Evolutionary conservation across 2,329 filamentous ascomycete species (phyloP).

Genomic region (Fusarium nanum): DNA sequence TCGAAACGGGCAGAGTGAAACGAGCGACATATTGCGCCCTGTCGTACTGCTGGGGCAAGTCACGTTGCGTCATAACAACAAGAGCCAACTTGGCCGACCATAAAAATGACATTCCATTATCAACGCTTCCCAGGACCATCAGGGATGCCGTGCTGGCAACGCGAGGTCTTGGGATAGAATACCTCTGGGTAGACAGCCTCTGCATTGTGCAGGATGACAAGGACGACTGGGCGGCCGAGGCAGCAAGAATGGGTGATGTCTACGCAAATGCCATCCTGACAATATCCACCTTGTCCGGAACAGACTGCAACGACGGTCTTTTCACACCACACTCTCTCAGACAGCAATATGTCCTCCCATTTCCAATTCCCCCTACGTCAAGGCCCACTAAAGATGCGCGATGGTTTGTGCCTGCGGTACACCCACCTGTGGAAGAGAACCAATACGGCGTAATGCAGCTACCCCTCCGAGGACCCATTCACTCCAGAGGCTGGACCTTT

Average conservation of each 20-base stretch:
- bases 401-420: not conserved
- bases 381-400: fast-evolving
- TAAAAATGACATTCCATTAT: not conserved
- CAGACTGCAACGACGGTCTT: not conserved
- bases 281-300: not conserved
- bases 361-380: not conserved
- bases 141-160: slow-evolving; percentile 4
- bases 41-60: not conserved
- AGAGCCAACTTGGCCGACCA: not conserved
- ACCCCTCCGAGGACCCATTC: not conserved
- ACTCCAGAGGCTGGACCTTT: not conserved
- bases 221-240: slow-evolving; percentile 10
- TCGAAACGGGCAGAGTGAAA: not conserved
- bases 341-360: not conserved
- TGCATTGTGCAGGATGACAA: slow-evolving; percentile 23
- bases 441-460: not conserved
- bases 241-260: slow-evolving; percentile 14
- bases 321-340: not conserved
- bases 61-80: not conserved
- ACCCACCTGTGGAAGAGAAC: not conserved
- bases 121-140: slow-evolving; percentile 6
- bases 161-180: not conserved
- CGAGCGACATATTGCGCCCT: not conserved
- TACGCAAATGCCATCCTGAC: slow-evolving; percentile 19
- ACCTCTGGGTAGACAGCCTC: slow-evolving; percentile 20